These are phyloP conservation scores for Diaporthe citri DNA, from an alignment of 2,329 filamentous ascomycete species.

Conservation along the genomic window DNA sequence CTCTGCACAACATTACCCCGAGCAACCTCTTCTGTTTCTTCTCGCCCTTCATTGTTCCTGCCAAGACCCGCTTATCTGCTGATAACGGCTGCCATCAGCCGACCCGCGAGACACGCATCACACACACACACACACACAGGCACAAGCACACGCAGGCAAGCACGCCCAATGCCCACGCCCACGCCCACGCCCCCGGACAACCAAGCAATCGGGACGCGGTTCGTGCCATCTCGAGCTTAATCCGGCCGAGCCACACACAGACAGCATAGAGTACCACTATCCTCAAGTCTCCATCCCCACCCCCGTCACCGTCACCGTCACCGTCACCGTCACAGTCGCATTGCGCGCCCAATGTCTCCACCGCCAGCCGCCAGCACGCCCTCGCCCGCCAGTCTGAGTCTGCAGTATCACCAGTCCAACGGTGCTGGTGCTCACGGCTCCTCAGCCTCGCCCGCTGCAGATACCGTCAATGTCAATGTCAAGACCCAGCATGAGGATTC, in stretches of 20 bases:
- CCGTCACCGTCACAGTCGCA: constrained; percentile 21
- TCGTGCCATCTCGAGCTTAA: constrained; percentile 29
- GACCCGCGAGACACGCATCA: constrained; percentile 24
- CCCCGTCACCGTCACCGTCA: background rate
- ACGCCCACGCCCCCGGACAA: constrained; percentile 9
- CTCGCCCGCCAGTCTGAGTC: constrained; percentile 28
- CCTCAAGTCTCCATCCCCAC: constrained; percentile 20
- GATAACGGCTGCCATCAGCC: constrained; percentile 29
- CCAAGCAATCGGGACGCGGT: constrained; percentile 32
- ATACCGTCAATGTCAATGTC: constrained; percentile 34
- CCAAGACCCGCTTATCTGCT: constrained; percentile 24
- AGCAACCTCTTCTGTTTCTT: constrained; percentile 44
- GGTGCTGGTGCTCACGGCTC: constrained; percentile 5
- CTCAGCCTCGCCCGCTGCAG: constrained; percentile 36
- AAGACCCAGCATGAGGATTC: constrained; percentile 34
- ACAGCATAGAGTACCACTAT: background rate
- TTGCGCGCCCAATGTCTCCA: constrained; percentile 24
- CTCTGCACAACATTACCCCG: constrained; percentile 63
- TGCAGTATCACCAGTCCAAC: constrained; percentile 16
- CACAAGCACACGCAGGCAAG: background rate
- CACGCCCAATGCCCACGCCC: constrained; percentile 14
- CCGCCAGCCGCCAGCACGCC: constrained; percentile 17
- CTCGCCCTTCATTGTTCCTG: constrained; percentile 18
- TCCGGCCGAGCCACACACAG: constrained; percentile 19
- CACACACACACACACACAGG: background rate